These are phyloP conservation scores for Neonectria hederae DNA, from an alignment of 2,329 filamentous ascomycete genomes.

Conservation along the genomic window DNA sequence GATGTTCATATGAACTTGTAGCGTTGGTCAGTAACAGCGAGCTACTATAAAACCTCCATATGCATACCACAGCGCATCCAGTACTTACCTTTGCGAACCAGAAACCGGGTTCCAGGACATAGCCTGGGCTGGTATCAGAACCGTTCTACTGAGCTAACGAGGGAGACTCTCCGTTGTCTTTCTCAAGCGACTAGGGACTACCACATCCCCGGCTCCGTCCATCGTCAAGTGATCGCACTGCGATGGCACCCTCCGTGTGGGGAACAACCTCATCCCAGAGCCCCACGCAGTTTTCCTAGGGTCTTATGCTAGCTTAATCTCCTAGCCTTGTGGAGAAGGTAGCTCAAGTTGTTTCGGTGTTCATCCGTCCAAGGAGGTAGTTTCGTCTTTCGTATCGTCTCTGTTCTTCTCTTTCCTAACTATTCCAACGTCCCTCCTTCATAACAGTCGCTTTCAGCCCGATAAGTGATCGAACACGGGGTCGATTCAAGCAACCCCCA, in stretches of 20 bases:
- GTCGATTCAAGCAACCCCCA: conserved; percentile 4
- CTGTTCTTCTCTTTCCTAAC: not conserved
- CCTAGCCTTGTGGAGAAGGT: not conserved
- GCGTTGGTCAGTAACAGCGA: not conserved
- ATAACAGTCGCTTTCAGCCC: not conserved
- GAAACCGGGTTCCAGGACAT: not conserved
- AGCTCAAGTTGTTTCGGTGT: not conserved
- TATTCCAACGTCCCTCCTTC: not conserved
- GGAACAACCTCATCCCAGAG: not conserved
- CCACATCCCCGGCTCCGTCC: not conserved
- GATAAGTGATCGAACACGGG: conserved; percentile 5
- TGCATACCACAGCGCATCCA: not conserved
- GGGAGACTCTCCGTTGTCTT: not conserved
- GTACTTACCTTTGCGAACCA: not conserved
- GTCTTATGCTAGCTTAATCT: not conserved
- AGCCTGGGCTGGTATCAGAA: not conserved
- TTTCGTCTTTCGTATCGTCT: not conserved
- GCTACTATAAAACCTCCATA: not conserved
- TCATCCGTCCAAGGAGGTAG: not conserved
- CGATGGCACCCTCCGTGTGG: conserved; percentile 23
- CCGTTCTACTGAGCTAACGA: not conserved
- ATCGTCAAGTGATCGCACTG: not conserved
- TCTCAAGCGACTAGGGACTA: not conserved
- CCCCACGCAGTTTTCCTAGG: not conserved
- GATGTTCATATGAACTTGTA: no score